Evolutionary conservation across 208 protist genomes (phyloP), one percentile per base, ranked within the genome.

Genomic region (Acanthamoeba sp.): DNA sequence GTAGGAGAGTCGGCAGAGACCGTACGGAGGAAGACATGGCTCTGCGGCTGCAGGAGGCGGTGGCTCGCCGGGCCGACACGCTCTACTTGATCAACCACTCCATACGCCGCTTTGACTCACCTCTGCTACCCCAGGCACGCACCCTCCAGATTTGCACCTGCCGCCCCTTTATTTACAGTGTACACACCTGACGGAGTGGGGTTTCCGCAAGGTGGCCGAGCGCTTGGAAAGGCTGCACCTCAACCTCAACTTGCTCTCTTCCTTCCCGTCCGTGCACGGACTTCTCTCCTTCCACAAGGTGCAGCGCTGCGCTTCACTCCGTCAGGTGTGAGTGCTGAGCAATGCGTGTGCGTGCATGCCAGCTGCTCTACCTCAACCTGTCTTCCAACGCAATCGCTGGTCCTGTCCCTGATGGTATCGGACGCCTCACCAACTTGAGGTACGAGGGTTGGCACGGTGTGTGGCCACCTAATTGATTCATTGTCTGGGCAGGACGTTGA

Each of bases 281-380:
- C 76, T 84, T 10, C 40, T 84, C 20, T 84, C 40, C 76, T 84
- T 84, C 76, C 36, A 45, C 42, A 84, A 84, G 76, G 76, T 84
- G n/a, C 6, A 29, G 59, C 48, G 16, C 16, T 55, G 10, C 48
- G 48, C 48, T 10, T 64, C 57, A 9, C 20, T 20, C 18, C 57
- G 14, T 24, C 57, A 22, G 18, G 18, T 14, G 50, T 55, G 50
- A 2, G 45, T 55, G 50, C 9, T 55, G 45, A 2, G 0, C 29
- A 36, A 9, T 66, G 29, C 29, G 22, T 76, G 66, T 38, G 7
- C 6, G 14, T 76, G 10, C n/a, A 76, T n/a, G 2, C 18, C 16
- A 76, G 66, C 66, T 76, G 24, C n/a, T 1, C 10, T 76, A 40
- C n/a, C 16, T 76, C 29, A 76, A 38, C 40, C 34, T 76, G n/a